Conservation (phyloP, 1,139 yeast species). For the Scheffersomyces titani region DNA sequence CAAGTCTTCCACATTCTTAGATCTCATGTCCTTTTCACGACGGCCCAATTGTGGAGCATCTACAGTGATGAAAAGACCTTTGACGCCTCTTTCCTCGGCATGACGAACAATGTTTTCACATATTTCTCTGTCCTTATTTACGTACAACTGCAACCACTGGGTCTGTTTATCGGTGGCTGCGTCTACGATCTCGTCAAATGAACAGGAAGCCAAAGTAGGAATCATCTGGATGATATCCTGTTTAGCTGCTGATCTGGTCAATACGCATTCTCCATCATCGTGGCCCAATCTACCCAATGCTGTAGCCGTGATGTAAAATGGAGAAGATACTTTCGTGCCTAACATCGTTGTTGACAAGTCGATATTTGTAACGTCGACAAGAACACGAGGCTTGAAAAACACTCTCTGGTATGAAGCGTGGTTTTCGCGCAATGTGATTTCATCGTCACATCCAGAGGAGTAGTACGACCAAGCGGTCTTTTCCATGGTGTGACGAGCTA, state of each 20-base stretch:
- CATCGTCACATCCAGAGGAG: conserved; percentile 91
- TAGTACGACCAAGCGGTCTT: conserved; percentile 90
- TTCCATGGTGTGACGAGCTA: conserved; percentile 76
- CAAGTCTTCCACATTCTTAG: conserved; percentile 41
- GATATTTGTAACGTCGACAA: conserved; percentile 64
- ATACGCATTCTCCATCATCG: conserved; percentile 73
- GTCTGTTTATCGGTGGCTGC: conserved; percentile 52
- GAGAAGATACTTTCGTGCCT: conserved; percentile 43
- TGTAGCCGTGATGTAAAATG: conserved; percentile 78
- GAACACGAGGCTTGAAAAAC: conserved; percentile 78
- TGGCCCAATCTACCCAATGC: conserved; percentile 83
- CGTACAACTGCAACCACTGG: conserved; percentile 92
- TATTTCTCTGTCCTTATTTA: conserved; percentile 64
- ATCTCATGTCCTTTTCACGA: conserved; percentile 69
- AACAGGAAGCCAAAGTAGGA: conserved; percentile 75
- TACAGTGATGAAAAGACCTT: conserved; percentile 82
- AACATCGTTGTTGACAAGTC: conserved; percentile 43
- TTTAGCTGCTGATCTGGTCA: conserved; percentile 71
- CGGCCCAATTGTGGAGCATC: conserved; percentile 97
- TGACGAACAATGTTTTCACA: conserved; percentile 63
- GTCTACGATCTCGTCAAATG: conserved; percentile 70
- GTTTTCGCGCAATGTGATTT: conserved; percentile 83
- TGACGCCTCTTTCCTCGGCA: conserved; percentile 75
- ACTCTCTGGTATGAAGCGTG: conserved; percentile 85
- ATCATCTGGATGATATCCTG: conserved; percentile 78